A percentile compares a stretch with the other conserved stretches of the same genome.
Evolutionary conservation across 371 early-diverging fungal species (phyloP).

Genomic region (Phascolomyces articulosus): DNA sequence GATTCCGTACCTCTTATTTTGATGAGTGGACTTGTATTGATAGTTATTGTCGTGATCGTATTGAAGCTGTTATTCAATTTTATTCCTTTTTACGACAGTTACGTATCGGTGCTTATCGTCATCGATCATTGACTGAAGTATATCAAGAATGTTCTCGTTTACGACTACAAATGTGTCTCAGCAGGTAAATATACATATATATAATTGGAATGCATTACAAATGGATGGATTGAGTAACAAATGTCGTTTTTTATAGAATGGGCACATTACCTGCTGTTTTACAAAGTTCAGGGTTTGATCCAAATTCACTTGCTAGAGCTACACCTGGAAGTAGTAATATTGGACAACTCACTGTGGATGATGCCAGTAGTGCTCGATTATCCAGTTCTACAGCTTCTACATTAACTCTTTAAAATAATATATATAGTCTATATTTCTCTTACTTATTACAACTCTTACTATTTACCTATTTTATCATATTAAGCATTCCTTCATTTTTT

Average conservation of each 20-base stretch:
- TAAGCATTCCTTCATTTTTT: no score
- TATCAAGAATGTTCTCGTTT: slow-evolving; percentile 67
- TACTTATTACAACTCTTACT: not conserved
- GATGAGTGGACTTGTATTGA: slow-evolving; percentile 82
- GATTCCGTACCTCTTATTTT: slow-evolving; percentile 70
- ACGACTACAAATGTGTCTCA: slow-evolving; percentile 67
- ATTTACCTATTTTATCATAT: no score
- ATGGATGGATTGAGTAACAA: no score
- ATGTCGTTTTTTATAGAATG: slow-evolving; percentile 24
- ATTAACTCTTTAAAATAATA: not conserved
- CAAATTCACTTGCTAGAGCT: slow-evolving; percentile 20
- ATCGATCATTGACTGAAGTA: slow-evolving; percentile 65
- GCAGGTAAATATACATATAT: slow-evolving; percentile 27
- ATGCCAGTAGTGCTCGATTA: not conserved
- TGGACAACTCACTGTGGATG: not conserved
- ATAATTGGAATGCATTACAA: no score
- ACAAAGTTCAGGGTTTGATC: slow-evolving; percentile 24
- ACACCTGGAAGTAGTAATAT: slow-evolving; percentile 2
- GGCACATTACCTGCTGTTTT: slow-evolving; percentile 33
- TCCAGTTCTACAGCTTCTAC: slow-evolving; percentile 15
- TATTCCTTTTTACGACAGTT: slow-evolving; percentile 78
- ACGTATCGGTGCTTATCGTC: slow-evolving; percentile 69
- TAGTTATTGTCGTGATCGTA: slow-evolving; percentile 74
- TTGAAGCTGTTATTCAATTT: slow-evolving; percentile 78
- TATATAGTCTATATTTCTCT: not conserved